Percentiles rank a stretch among this genome's conserved stretches.
phyloP scores from a whole-genome alignment of 2,329 filamentous ascomycete genomes.

The Trichoderma afroharzianum region DNA sequence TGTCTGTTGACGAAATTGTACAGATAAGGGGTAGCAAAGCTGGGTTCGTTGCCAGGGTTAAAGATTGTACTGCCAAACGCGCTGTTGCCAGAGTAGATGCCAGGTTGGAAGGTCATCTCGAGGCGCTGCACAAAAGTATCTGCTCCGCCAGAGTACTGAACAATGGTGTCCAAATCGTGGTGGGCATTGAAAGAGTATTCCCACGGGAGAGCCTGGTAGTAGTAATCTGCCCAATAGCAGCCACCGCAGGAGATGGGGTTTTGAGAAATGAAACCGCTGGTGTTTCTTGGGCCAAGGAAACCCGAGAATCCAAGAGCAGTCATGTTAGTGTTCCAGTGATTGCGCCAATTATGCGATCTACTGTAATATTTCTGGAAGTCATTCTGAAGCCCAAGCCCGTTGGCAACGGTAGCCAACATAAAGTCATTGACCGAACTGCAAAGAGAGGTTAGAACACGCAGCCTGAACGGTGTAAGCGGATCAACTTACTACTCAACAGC shows the following conservation, averaged over 20 bases:
- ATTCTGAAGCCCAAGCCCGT: constrained; percentile 47
- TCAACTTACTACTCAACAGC: constrained; percentile 58
- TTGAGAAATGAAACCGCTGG: constrained; percentile 47
- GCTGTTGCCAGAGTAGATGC: constrained; percentile 39
- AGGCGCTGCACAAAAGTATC: constrained; percentile 54
- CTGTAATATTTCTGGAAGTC: constrained; percentile 58
- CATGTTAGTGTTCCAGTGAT: constrained; percentile 63
- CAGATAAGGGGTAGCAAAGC: constrained; percentile 64
- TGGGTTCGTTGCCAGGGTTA: constrained; percentile 65
- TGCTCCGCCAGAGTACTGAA: constrained; percentile 53
- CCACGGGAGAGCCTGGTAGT: constrained; percentile 59
- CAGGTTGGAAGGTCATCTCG: constrained; percentile 57
- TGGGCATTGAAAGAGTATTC: constrained; percentile 67
- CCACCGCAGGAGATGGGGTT: constrained; percentile 58
- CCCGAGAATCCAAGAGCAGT: constrained; percentile 58
- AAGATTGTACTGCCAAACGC: constrained; percentile 56
- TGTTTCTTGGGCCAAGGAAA: constrained; percentile 60
- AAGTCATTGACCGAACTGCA: constrained; percentile 62
- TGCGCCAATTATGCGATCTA: constrained; percentile 65
- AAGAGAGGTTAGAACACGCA: not conserved
- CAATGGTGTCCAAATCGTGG: constrained; percentile 57
- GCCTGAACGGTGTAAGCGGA: not conserved
- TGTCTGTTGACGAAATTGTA: constrained; percentile 65
- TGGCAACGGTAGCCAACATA: constrained; percentile 60
- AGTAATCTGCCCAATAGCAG: constrained; percentile 62